Base-by-base conservation (phyloP, 768 basidiomycete species). In the Mycena rebaudengoi region DNA sequence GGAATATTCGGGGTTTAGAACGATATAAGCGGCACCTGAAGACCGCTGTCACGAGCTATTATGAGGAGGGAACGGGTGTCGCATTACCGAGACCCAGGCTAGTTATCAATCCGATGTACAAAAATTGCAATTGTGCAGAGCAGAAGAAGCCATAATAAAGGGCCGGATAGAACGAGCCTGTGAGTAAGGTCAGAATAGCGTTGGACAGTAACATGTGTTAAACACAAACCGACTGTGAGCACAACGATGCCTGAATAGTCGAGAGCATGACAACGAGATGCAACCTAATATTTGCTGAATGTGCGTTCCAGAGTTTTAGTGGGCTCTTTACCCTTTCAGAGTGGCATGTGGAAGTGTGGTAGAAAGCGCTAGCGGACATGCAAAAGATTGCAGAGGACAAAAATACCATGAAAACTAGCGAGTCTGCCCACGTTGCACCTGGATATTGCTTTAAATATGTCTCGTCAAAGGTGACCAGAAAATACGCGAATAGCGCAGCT, bases 111-210 rank as follows among this genome's bases (percentile, higher is more conserved):
- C 79, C 64, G 23, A 90, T 77, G 73, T 92, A 91, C 30, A 87
- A 74, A n/a, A 75, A 56, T 72, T 86, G 87, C 51, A 80, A 78
- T 37, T 76, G 69, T 8, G 83, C 80, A 29, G 90, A 80, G 70
- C 91, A 92, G 76, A 84, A 91, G 75, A 92, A 93, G 3, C 86
- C 90, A 72, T 94, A 95, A 71, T 90, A 91, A 39, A 96, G 78
- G 65, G 82, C 86, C 7, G 94, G 91, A 67, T 87, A 87, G 74
- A 90, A 90, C 32, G 92, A 94, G 25, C 94, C 95, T 43, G 91
- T 88, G 40, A 81, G 94, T 82, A 30, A 33, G 83, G 49, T 56
- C 32, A 25, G 45, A 21, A 18, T 30, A 33, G 18, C 14, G 26
- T 35, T 20, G 41, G 40, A 41, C 48, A n/a, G 43, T 7, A 44